Base-by-base conservation (phyloP, 202 grass and related monocot species). In the Schoenoplectus tabernaemontani region DNA sequence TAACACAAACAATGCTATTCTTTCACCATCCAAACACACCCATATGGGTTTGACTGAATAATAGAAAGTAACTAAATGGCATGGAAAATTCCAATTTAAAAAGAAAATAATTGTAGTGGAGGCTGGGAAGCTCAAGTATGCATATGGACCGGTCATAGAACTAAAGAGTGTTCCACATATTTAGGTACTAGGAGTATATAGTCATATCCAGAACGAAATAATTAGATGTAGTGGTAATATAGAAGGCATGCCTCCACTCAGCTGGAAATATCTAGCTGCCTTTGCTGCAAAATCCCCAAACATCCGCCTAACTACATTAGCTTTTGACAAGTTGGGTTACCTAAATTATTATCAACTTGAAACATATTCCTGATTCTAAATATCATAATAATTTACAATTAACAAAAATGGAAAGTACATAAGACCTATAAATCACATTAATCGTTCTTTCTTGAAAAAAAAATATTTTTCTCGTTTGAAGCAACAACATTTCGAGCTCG, bases 241-340 rank as follows among this genome's bases (percentile, higher is more conserved):
- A 53, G 33, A 74, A 17, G 15, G 37, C 69, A 33, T 74, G 44
- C 46, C 43, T 74, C 69, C 44, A 74, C 69, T 73, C 12, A 69
- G 15, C 22, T 74, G 44, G 3, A 74, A 74, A 73, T 73, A 73
- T 73, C 69, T 44, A 74, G 44, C 26, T 74, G 23, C 69, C 5
- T 15, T 74, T 51, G 5, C 69, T 33, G 7, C 44, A 53, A 74
- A 51, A 74, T 16, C 12, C 42, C 24, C 24, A 73, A 70, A 47
- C 24, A 44, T 70, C 17, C 62, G 33, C 64, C 7, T 24, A 36
- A 44, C 37, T 66, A 9, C 36, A 66, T 65, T 66, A 66, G 15
- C 61, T 66, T 41, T 9, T 39, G 63, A 20, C 1, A 66, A 66
- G 0, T n/a, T n/a, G n/a, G n/a, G n/a, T n/a, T n/a, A n/a, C n/a